Conservation (phyloP, 257 asterid genomes). For the Nyctanthes arbortristis region DNA sequence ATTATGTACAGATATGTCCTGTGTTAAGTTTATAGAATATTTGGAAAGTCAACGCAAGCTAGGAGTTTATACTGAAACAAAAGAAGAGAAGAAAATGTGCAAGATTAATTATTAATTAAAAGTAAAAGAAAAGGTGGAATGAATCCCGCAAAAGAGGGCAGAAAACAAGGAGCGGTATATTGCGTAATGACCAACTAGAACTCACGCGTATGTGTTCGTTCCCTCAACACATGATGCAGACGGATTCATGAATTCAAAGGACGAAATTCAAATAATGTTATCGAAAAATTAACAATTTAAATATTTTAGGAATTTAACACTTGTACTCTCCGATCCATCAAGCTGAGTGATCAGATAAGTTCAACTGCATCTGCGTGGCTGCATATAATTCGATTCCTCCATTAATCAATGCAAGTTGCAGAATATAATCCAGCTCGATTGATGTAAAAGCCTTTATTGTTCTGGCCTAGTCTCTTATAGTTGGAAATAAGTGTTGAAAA, state of each 20-base stretch:
- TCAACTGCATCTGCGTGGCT: too few species aligned
- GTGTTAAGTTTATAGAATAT: too few species aligned
- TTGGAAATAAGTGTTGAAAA: background rate
- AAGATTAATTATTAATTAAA: background rate
- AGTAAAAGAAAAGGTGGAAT: conserved; percentile 3
- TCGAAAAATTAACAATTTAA: too few species aligned
- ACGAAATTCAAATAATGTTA: background rate
- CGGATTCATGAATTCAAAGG: too few species aligned
- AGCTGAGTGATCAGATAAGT: too few species aligned
- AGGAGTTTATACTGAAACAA: background rate
- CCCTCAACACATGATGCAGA: background rate
- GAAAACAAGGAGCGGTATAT: background rate
- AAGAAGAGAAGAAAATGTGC: background rate
- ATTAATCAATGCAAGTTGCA: too few species aligned
- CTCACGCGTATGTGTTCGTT: background rate
- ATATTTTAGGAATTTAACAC: too few species aligned
- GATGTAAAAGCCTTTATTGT: too few species aligned
- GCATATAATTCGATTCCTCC: background rate
- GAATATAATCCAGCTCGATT: background rate
- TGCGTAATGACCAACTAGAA: background rate
- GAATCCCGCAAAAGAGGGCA: conserved; percentile 26
- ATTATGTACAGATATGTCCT: too few species aligned
- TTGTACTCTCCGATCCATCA: too few species aligned
- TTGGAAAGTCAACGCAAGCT: background rate
- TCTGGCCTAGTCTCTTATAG: background rate